Percentiles rank a stretch among this genome's conserved stretches.
Conservation (phyloP, 2,329 filamentous ascomycete species). For the Magnaporthales sp. region DNA sequence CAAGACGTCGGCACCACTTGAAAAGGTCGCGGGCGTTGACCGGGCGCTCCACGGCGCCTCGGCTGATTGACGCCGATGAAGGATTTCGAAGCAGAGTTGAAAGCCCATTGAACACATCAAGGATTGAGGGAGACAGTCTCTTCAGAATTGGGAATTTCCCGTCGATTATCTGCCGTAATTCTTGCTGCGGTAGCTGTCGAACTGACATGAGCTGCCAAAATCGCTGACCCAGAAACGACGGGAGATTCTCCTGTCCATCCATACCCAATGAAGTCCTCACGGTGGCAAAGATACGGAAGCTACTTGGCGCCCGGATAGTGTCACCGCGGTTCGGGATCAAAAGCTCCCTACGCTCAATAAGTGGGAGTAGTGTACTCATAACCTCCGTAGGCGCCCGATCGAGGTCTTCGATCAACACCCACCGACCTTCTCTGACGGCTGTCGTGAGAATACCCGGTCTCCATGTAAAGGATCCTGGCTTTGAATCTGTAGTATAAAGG, state of each 20-base stretch:
- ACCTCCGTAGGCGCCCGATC: constrained; percentile 93
- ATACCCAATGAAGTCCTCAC: constrained; percentile 67
- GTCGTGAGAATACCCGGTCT: constrained; percentile 86
- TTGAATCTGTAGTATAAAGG: constrained; percentile 82
- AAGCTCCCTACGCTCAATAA: constrained; percentile 88
- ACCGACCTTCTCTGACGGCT: constrained; percentile 86
- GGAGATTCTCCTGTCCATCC: constrained; percentile 58
- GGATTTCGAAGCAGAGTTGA: constrained; percentile 30
- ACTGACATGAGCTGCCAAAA: constrained; percentile 79
- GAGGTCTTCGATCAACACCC: constrained; percentile 95
- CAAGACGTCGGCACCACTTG: constrained; percentile 80
- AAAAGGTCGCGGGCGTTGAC: constrained; percentile 62
- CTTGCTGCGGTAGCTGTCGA: constrained; percentile 53
- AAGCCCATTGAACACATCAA: constrained; percentile 49
- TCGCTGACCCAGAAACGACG: constrained; percentile 71
- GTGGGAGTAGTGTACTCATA: constrained; percentile 81
- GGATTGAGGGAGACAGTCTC: constrained; percentile 50
- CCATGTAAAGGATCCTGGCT: constrained; percentile 87
- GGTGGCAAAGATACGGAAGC: constrained; percentile 87
- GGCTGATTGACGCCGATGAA: constrained; percentile 21
- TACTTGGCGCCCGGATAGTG: constrained; percentile 69
- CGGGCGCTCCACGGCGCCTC: constrained; percentile 33
- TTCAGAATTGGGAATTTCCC: constrained; percentile 62
- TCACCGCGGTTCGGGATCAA: constrained; percentile 85
- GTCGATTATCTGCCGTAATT: constrained; percentile 67